phyloP scores from a whole-genome alignment of 2,329 filamentous ascomycete genomes.

The Neofusicoccum umdonicola region DNA sequence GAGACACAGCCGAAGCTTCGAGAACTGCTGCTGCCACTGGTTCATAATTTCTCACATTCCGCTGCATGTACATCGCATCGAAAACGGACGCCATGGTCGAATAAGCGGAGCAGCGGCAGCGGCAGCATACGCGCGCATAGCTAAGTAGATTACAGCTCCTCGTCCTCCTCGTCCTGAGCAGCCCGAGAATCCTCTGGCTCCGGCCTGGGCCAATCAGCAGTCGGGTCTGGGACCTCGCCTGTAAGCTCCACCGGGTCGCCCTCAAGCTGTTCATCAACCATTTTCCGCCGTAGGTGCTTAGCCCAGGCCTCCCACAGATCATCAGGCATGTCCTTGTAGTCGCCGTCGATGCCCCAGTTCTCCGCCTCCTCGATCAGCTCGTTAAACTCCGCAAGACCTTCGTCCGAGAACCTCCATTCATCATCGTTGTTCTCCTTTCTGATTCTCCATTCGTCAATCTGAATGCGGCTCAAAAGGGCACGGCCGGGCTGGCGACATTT shows the following conservation, averaged over 20 bases:
- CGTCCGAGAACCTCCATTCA: background rate
- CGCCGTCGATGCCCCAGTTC: background rate
- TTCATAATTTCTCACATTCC: too few relatives aligned
- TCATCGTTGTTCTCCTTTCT: background rate
- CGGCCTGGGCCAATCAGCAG: background rate
- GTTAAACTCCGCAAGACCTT: background rate
- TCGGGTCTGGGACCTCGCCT: background rate
- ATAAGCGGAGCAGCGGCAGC: too few relatives aligned
- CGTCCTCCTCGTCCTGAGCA: background rate
- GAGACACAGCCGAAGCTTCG: too few relatives aligned
- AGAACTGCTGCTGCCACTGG: too few relatives aligned
- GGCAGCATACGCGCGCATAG: too few relatives aligned
- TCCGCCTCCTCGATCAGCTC: background rate
- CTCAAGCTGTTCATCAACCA: background rate
- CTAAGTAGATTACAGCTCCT: background rate
- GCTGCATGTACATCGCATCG: too few relatives aligned
- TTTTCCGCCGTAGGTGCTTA: background rate
- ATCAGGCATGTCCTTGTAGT: background rate
- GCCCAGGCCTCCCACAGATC: background rate
- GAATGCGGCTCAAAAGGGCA: background rate
- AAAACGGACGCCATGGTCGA: too few relatives aligned
- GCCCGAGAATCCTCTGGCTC: background rate
- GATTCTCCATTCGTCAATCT: background rate
- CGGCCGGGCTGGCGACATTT: background rate
- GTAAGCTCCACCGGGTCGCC: background rate